Evolutionary conservation across 1,284 basidiomycete genomes (phyloP), one percentile per base, ranked within the genome.

Genomic region (Heterobasidion occidentale): DNA sequence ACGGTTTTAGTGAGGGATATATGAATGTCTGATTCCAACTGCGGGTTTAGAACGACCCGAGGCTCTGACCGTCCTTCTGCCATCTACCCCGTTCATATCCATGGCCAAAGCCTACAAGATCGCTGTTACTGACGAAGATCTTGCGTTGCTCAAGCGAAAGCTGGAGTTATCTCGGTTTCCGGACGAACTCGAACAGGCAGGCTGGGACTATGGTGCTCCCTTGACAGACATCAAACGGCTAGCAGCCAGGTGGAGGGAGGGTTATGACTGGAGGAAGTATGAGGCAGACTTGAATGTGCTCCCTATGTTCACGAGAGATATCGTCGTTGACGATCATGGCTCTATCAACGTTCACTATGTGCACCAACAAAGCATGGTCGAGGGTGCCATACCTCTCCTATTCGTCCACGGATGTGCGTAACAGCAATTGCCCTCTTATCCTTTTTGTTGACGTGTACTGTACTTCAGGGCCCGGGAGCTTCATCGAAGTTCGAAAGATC

Each of bases 371-470:
- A 80, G 79, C 61, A 56, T 56, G 19, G 61, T 68, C 5, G 62
- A 65, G 53, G 65, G 66, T 19, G 78, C 79, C 0, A 74, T 82
- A 35, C 80, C 80, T 3, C 61, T 82, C 33, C 62, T 81, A 6
- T 80, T 80, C 58, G 72, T 79, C 11, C 79, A 81, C 62, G 79
- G 78, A 19, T 81, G 79, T 78, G 57, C 60, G 74, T 71, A 9
- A 19, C 14, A 27, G 3, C 33, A 36, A 1, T 19, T 9, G 27
- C 11, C 19, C 45, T n/a, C 5, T 0, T 15, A 54, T 12, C 49
- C 55, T 3, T 46, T 14, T 17, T 12, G 14, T 36, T 19, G 27
- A 35, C 42, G 52, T 36, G 19, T 50, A 27, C 5, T n/a, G n/a
- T 3, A 46, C 2, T 14, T 36, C 34, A 73, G 71, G 72, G 76